These are phyloP conservation scores for Penstemon newberryi DNA, from an alignment of 257 asterid species.

Conservation along the genomic window DNA sequence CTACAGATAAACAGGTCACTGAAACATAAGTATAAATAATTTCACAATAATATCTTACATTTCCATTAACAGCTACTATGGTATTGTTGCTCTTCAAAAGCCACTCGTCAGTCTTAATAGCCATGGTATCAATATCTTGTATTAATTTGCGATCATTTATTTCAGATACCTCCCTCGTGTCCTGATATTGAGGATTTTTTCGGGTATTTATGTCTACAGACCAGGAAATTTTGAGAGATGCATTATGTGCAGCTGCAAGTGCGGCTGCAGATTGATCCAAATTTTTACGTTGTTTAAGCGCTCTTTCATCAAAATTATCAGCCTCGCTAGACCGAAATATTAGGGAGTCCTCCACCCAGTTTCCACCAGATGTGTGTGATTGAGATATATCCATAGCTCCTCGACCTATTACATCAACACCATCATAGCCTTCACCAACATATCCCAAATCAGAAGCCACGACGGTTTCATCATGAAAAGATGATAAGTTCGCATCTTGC, in stretches of 20 bases:
- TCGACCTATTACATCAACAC: conserved; percentile 35
- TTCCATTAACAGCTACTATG: conserved; percentile 46
- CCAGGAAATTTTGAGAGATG: conserved; percentile 35
- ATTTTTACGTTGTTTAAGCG: conserved; percentile 35
- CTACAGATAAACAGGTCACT: conserved; percentile 9
- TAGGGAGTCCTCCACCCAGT: conserved; percentile 43
- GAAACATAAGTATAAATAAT: conserved; percentile 20
- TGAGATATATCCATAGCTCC: conserved; percentile 34
- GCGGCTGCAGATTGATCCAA: conserved; percentile 3
- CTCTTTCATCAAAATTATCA: conserved; percentile 42
- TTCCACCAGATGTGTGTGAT: conserved; percentile 41
- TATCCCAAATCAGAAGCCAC: conserved; percentile 47
- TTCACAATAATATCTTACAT: conserved; percentile 50
- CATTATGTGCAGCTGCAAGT: conserved; percentile 23
- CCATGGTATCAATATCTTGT: conserved; percentile 37
- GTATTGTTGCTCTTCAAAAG: conserved; percentile 42
- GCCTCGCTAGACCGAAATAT: conserved; percentile 29
- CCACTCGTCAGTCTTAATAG: conserved; percentile 38
- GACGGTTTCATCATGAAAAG: conserved; percentile 40
- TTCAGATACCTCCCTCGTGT: conserved; percentile 39
- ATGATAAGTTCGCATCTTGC: conserved; percentile 36
- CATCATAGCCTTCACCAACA: conserved; percentile 22
- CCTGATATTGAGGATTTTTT: conserved; percentile 52
- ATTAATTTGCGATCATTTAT: conserved; percentile 29
- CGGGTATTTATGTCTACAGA: conserved; percentile 40